These are phyloP conservation scores for Bonia amplexicaulis DNA, from an alignment of 176 grass and related monocot genomes.

Conservation along the genomic window DNA sequence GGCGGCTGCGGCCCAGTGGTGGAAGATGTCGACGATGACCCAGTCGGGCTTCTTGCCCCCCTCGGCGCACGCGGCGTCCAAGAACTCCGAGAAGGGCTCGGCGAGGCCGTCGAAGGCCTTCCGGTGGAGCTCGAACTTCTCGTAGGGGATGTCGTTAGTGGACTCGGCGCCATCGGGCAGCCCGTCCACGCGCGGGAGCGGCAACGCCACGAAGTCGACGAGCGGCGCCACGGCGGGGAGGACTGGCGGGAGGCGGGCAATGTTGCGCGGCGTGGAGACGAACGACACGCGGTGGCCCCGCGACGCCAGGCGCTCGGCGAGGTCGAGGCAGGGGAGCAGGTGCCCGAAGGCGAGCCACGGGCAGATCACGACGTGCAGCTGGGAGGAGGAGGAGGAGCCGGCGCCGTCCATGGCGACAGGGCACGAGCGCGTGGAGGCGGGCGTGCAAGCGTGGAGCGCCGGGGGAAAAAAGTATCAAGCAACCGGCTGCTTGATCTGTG, in stretches of 20 bases:
- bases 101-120: constrained; percentile 41
- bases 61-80: neutral
- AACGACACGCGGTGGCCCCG: constrained; percentile 25
- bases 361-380: constrained; percentile 19
- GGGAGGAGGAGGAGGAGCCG: neutral
- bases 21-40: neutral
- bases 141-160: constrained; percentile 20
- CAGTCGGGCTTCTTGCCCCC: neutral
- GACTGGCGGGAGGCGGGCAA: neutral
- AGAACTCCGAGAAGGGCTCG: neutral
- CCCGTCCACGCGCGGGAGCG: neutral
- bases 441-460: no score
- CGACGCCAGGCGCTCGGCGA: neutral
- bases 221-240: neutral
- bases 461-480: no score
- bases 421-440: no score
- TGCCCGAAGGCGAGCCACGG: constrained; percentile 33
- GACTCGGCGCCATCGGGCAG: constrained; percentile 20
- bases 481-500: no score
- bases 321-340: constrained; percentile 20
- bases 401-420: neutral
- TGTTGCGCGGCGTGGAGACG: constrained; percentile 5
- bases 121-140: constrained; percentile 14
- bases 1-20: neutral
- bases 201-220: constrained; percentile 21